Evolutionary conservation across 148 eudicot species (phyloP).

Genomic region (Fagopyrum homotropicum): DNA sequence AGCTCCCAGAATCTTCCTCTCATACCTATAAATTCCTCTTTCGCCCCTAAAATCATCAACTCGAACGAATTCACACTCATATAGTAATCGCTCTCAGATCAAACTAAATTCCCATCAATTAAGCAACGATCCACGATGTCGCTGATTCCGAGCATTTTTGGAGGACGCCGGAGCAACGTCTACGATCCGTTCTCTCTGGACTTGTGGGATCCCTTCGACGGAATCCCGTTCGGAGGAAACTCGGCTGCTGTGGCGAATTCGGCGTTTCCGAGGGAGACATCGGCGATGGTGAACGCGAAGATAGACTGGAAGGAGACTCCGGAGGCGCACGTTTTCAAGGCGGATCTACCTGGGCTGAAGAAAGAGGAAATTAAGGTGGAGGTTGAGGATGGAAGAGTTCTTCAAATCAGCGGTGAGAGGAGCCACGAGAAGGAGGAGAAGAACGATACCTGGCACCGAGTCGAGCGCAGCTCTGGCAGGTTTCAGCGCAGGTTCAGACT

Average conservation of each 20-base stretch:
- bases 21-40: not conserved
- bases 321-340: conserved; percentile 19
- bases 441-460: conserved; percentile 17
- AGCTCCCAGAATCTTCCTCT: not conserved
- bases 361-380: conserved; percentile 14
- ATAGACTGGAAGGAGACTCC: conserved; percentile 19
- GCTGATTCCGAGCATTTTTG: conserved; percentile 9
- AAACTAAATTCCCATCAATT: not conserved
- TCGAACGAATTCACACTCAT: not conserved
- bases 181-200: conserved; percentile 11
- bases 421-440: conserved; percentile 13
- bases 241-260: not conserved
- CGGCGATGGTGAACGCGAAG: conserved; percentile 13
- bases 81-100: not conserved
- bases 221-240: not conserved
- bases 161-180: conserved; percentile 7
- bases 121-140: not conserved
- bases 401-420: conserved; percentile 19
- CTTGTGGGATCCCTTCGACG: conserved; percentile 9
- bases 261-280: not conserved
- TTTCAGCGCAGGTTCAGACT: conserved; percentile 12
- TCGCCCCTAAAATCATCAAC: not conserved
- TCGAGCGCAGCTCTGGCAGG: conserved; percentile 13
- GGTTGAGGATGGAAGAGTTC: conserved; percentile 15
- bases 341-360: conserved; percentile 13